Evolutionary conservation across 2,329 filamentous ascomycete species (phyloP).

Genomic region (Teratosphaeria zuluensis): DNA sequence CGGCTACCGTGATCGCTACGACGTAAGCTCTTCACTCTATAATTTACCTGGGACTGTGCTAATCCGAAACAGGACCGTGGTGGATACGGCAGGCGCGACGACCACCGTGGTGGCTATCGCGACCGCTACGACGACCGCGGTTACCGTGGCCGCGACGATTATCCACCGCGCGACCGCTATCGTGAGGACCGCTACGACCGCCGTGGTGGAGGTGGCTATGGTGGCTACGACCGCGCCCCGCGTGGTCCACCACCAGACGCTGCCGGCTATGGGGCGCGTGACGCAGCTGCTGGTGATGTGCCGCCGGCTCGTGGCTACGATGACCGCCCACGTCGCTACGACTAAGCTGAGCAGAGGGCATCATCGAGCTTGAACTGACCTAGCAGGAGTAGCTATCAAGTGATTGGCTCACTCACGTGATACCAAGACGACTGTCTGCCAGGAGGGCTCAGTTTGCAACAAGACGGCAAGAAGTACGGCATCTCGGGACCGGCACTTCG

Average conservation of each 20-base stretch:
- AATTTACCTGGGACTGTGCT: slow-evolving; percentile 3
- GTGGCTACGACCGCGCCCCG: slow-evolving; percentile 22
- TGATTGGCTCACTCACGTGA: slow-evolving; percentile 2
- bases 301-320: slow-evolving; percentile 25
- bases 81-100: slow-evolving; percentile 39
- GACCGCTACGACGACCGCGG: slow-evolving; percentile 58
- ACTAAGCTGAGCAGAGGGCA: slow-evolving; percentile 13
- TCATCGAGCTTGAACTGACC: slow-evolving; percentile 10
- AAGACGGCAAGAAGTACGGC: slow-evolving; percentile 5
- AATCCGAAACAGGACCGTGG: slow-evolving; percentile 38
- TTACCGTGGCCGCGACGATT: slow-evolving; percentile 48
- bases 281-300: slow-evolving; percentile 6
- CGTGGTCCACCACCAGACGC: slow-evolving; percentile 20
- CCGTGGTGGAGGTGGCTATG: slow-evolving; percentile 15
- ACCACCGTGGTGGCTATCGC: slow-evolving; percentile 37
- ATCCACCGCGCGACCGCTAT: slow-evolving; percentile 28
- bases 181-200: slow-evolving; percentile 14
- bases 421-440: neutral
- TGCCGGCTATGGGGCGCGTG: slow-evolving; percentile 14
- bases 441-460: slow-evolving; percentile 6
- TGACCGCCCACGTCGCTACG: slow-evolving; percentile 23
- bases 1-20: slow-evolving; percentile 40
- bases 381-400: slow-evolving; percentile 12
- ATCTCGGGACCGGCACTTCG: slow-evolving; percentile 8
- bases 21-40: slow-evolving; percentile 17